Percentiles rank a stretch among this genome's conserved stretches.
Conservation (phyloP, 208 protist species). For the Crithidia expoeki region DNA sequence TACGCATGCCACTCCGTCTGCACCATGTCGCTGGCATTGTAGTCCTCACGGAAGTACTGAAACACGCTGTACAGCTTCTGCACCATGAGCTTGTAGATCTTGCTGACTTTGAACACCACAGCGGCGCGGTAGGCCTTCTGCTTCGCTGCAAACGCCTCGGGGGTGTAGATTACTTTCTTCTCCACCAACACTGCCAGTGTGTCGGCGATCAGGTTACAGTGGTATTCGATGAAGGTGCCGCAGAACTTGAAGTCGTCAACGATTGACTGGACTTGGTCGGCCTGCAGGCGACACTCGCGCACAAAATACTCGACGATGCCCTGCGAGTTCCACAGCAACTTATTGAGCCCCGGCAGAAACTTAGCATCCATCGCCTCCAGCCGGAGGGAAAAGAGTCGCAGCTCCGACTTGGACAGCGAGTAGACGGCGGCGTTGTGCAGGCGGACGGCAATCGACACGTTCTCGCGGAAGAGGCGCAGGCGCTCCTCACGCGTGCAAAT, state of each 20-base stretch:
- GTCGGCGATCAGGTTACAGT: conserved; percentile 91
- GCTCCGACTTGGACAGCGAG: conserved; percentile 90
- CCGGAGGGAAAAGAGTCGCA: conserved; percentile 93
- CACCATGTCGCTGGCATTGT: conserved; percentile 70
- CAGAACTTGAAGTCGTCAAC: conserved; percentile 95
- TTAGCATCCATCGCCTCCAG: conserved; percentile 93
- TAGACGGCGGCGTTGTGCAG: conserved; percentile 96
- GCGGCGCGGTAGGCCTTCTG: conserved; percentile 83
- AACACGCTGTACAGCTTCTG: conserved; percentile 84
- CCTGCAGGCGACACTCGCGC: conserved; percentile 89
- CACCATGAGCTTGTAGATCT: conserved; percentile 86
- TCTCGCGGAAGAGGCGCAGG: conserved; percentile 95
- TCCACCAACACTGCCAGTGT: conserved; percentile 95
- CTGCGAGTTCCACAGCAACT: conserved; percentile 95
- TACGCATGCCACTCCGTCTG: conserved; percentile 93
- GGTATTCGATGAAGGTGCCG: conserved; percentile 84
- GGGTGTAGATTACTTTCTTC: conserved; percentile 94
- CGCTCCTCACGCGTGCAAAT: conserved; percentile 91
- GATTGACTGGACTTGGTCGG: conserved; percentile 83
- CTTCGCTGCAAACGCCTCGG: conserved; percentile 84
- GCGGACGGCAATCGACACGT: conserved; percentile 94
- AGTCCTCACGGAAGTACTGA: conserved; percentile 94
- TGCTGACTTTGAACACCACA: conserved; percentile 77
- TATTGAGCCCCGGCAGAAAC: conserved; percentile 92
- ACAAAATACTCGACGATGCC: conserved; percentile 96